These are phyloP conservation scores for Sporopachydermia lactativora DNA, from an alignment of 805 yeast species.

Conservation along the genomic window DNA sequence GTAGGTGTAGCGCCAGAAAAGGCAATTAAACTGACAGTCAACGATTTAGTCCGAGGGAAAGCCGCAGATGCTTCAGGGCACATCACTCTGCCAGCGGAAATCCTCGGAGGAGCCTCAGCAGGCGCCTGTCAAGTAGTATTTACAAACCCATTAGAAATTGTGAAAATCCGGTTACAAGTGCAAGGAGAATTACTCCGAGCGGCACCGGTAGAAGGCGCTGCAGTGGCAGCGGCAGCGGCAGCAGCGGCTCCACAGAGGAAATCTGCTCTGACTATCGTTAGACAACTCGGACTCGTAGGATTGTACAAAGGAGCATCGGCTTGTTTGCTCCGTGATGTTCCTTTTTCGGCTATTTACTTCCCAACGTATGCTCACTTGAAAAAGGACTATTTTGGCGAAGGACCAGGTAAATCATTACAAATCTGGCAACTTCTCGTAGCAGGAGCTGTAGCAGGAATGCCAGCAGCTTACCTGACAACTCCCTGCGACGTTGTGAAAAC, in stretches of 20 bases:
- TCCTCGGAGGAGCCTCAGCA: constrained; percentile 83
- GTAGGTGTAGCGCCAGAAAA: constrained; percentile 98
- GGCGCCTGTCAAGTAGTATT: constrained; percentile 95
- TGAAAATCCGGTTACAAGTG: constrained; percentile 87
- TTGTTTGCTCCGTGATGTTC: constrained; percentile 87
- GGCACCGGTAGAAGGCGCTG: constrained; percentile 14
- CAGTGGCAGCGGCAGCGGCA: constrained; percentile 9
- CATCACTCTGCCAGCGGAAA: constrained; percentile 45
- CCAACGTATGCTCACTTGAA: constrained; percentile 94
- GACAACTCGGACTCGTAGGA: constrained; percentile 69
- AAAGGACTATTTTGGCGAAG: constrained; percentile 66
- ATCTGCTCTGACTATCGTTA: constrained; percentile 59
- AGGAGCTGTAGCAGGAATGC: constrained; percentile 96
- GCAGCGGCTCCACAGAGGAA: constrained; percentile 23
- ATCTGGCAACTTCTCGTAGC: constrained; percentile 75
- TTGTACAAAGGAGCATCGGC: constrained; percentile 87
- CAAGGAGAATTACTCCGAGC: constrained; percentile 57
- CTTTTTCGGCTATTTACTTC: constrained; percentile 93
- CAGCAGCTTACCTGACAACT: constrained; percentile 92
- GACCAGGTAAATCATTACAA: constrained; percentile 57
- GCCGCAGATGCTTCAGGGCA: constrained; percentile 39
- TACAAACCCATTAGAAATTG: constrained; percentile 93
- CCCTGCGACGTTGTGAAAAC: constrained; percentile 97
- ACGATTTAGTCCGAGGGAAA: constrained; percentile 69
- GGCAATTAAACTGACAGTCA: constrained; percentile 90